Conservation (phyloP, 2,329 filamentous ascomycete species). For the Xylariales sp. region DNA sequence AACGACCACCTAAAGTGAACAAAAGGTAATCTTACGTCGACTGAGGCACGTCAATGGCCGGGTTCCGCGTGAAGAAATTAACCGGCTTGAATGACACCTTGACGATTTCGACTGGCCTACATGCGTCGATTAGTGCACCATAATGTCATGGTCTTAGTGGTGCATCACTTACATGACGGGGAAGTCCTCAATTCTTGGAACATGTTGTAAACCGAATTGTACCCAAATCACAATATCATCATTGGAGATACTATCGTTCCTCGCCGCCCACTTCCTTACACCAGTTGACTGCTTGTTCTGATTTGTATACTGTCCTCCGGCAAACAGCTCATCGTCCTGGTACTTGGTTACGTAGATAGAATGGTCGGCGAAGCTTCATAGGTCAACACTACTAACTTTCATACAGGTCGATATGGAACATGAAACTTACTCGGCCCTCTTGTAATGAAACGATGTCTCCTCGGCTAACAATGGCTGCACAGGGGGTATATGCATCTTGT, state of each 20-base stretch:
- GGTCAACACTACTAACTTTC: background rate
- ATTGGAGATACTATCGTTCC: constrained; percentile 3
- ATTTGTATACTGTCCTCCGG: constrained; percentile 7
- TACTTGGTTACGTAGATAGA: constrained; percentile 6
- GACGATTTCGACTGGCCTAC: constrained; percentile 7
- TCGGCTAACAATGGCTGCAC: constrained; percentile 30
- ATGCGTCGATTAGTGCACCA: background rate
- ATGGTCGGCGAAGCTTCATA: constrained; percentile 6
- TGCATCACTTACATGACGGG: constrained; percentile 4
- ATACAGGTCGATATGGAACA: background rate
- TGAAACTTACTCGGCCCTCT: constrained; percentile 18
- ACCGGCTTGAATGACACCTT: constrained; percentile 6
- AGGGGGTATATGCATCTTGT: constrained; percentile 30
- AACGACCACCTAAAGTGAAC: background rate
- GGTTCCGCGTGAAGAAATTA: constrained; percentile 8
- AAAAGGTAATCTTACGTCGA: background rate
- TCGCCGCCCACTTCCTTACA: constrained; percentile 5
- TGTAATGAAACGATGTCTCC: constrained; percentile 18
- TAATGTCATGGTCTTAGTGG: background rate
- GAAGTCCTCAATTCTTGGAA: constrained; percentile 7
- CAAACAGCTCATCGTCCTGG: constrained; percentile 5
- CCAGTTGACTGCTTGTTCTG: constrained; percentile 6
- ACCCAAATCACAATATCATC: constrained; percentile 6
- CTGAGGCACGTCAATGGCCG: constrained; percentile 7
- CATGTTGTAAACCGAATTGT: constrained; percentile 4